Evolutionary conservation across 2,329 filamentous ascomycete species (phyloP), one percentile per base, ranked within the genome.

Genomic region (Neurospora sp.): DNA sequence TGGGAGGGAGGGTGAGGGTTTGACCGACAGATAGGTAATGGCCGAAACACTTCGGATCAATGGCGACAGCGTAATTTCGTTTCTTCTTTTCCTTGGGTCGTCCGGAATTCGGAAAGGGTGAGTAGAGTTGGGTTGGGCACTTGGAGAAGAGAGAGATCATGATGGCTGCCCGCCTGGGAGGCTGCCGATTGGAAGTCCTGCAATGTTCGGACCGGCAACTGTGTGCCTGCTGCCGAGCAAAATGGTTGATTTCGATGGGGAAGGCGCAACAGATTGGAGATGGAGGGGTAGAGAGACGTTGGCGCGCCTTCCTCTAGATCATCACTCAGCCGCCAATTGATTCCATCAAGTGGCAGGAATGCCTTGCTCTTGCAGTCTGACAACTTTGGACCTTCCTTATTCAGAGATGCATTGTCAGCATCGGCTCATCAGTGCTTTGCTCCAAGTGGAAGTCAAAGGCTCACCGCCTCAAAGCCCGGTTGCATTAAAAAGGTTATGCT

Each of bases 151-250:
- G 52, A 62, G 41, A 46, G 28, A 62, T 23, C 19, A 23, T 23
- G 19, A 23, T 62, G 52, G 15, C 52, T 62, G 52, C 28, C 28
- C 28, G 5, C 28, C 28, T 46, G 72, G 72, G 39, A 72, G 19
- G 68, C 52, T 74, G 71, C 74, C 74, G 74, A 75, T 75, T 75
- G 74, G 74, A 72, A 71, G 72, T 36, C 28, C 23, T 37, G 52
- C 46, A 65, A 46, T 66, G 4, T 46, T 65, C n/a, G 52, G 43
- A 52, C 68, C 69, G 70, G 71, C 66, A 67, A 71, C 23, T 10
- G 46, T 57, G 23, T 17, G 46, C 46, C 46, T 57, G 11, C 23
- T 57, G 46, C 66, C 68, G 23, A 62, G 23, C 28, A 36, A 69
- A 66, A n/a, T 28, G 28, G 28, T 3, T 3, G 28, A 28, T 28